Conservation (phyloP, 176 grass and related monocot species). For the bread wheat (Triticum aestivum) region DNA sequence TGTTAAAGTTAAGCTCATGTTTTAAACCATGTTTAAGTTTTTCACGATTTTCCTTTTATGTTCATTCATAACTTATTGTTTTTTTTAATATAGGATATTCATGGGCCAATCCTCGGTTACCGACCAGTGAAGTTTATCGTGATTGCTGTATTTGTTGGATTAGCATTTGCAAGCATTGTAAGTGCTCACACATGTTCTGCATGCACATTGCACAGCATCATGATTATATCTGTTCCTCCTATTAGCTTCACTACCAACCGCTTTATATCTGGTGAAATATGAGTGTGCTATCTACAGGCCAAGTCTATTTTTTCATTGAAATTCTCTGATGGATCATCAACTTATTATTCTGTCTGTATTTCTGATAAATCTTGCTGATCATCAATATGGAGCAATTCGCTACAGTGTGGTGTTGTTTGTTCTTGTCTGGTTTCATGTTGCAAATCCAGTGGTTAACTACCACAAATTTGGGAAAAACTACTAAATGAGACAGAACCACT, state of each 20-base stretch:
- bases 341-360: slow-evolving; percentile 9
- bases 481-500: neutral
- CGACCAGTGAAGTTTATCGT: slow-evolving; percentile 73
- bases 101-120: slow-evolving; percentile 78
- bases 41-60: slow-evolving; percentile 4
- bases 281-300: neutral
- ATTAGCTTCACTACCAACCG: neutral
- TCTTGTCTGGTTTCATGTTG: slow-evolving; percentile 30
- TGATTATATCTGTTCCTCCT: slow-evolving; percentile 26
- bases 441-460: neutral
- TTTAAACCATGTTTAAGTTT: slow-evolving; percentile 15
- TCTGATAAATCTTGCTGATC: slow-evolving; percentile 17
- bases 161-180: slow-evolving; percentile 92
- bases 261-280: slow-evolving; percentile 11
- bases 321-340: slow-evolving; percentile 16
- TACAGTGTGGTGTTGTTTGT: neutral
- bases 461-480: neutral
- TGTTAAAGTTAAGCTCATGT: slow-evolving; percentile 7
- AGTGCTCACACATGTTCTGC: slow-evolving; percentile 39
- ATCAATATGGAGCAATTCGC: slow-evolving; percentile 12
- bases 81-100: slow-evolving; percentile 51
- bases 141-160: slow-evolving; percentile 76
- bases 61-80: slow-evolving; percentile 26
- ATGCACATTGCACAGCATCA: neutral
- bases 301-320: slow-evolving; percentile 15